A percentile compares a stretch with the other conserved stretches of the same genome.
Conservation (phyloP, 495 filamentous ascomycete species). For the Penicillium malachiteum region DNA sequence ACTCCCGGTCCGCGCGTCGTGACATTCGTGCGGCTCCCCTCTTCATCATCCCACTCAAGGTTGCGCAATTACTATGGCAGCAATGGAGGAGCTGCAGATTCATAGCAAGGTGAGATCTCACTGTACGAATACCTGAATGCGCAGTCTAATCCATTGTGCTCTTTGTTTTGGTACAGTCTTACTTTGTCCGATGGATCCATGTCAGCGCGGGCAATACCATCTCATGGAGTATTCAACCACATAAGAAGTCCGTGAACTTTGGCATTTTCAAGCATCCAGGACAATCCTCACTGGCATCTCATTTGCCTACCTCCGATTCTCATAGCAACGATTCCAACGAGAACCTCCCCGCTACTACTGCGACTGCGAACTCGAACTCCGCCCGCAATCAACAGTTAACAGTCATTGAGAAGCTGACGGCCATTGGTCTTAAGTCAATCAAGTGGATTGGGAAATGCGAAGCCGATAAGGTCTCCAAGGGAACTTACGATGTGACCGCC, state of each 20-base stretch:
- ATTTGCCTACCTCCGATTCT: slow-evolving; percentile 41
- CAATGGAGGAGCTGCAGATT: slow-evolving; percentile 96
- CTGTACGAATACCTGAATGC: not conserved
- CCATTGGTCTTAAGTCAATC: slow-evolving; percentile 80
- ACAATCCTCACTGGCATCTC: slow-evolving; percentile 51
- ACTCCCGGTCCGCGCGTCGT: slow-evolving; percentile 18
- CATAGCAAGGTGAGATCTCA: slow-evolving; percentile 84
- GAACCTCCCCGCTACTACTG: slow-evolving; percentile 37
- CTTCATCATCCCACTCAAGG: not conserved
- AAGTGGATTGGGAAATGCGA: slow-evolving; percentile 94
- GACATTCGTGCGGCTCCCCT: slow-evolving; percentile 12
- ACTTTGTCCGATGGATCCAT: slow-evolving; percentile 95
- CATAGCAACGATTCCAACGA: slow-evolving; percentile 44
- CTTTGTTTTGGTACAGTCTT: slow-evolving; percentile 61
- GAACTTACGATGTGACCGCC: slow-evolving; percentile 73
- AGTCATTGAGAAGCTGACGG: slow-evolving; percentile 77
- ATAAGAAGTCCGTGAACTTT: slow-evolving; percentile 97
- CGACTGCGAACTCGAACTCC: slow-evolving; percentile 18
- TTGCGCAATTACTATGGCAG: slow-evolving; percentile 66
- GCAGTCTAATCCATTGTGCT: not conserved
- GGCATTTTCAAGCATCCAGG: slow-evolving; percentile 96
- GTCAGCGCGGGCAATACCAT: slow-evolving; percentile 87
- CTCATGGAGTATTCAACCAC: slow-evolving; percentile 95
- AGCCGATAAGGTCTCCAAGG: slow-evolving; percentile 91
- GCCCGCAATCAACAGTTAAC: slow-evolving; percentile 52